A percentile compares a stretch with the other conserved stretches of the same genome.
phyloP scores from a whole-genome alignment of 2,329 filamentous ascomycete genomes.

The Albophoma yamanashiensis region DNA sequence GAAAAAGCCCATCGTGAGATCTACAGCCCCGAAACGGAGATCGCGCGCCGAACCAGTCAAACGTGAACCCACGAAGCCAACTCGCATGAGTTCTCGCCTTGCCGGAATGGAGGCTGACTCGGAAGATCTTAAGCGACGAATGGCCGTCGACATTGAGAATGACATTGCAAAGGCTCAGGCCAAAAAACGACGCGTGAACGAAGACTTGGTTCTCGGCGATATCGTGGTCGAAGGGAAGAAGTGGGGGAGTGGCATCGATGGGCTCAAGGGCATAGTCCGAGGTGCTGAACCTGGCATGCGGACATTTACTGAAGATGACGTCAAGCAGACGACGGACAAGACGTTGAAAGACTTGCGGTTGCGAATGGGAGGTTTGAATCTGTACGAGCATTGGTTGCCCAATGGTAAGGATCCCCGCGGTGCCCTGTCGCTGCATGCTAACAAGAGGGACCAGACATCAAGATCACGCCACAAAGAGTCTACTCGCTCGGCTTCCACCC shows the following conservation, averaged over 20 bases:
- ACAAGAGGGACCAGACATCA: constrained; percentile 54
- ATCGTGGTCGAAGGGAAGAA: constrained; percentile 72
- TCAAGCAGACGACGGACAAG: constrained; percentile 68
- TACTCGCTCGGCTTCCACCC: constrained; percentile 88
- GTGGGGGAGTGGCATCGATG: constrained; percentile 57
- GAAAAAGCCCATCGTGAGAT: constrained; percentile 37
- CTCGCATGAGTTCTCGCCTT: constrained; percentile 46
- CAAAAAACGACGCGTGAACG: constrained; percentile 45
- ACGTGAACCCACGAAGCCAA: constrained; percentile 36
- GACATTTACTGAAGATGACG: constrained; percentile 78
- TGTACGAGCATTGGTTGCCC: constrained; percentile 79
- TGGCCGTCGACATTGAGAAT: constrained; percentile 35
- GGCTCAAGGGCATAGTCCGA: constrained; percentile 46
- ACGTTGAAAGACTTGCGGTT: constrained; percentile 62
- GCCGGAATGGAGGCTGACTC: constrained; percentile 42
- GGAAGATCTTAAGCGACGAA: constrained; percentile 36
- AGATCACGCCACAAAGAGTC: constrained; percentile 77
- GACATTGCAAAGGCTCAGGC: constrained; percentile 33
- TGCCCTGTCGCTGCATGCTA: not conserved
- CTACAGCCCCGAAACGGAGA: constrained; percentile 22
- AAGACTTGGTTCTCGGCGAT: constrained; percentile 60
- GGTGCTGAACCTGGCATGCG: constrained; percentile 71
- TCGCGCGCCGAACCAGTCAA: constrained; percentile 30
- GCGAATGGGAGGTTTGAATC: constrained; percentile 62
- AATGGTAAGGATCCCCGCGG: constrained; percentile 41